Base-by-base conservation (phyloP, 345 rosid genomes). In the Lenwebbia sp. region DNA sequence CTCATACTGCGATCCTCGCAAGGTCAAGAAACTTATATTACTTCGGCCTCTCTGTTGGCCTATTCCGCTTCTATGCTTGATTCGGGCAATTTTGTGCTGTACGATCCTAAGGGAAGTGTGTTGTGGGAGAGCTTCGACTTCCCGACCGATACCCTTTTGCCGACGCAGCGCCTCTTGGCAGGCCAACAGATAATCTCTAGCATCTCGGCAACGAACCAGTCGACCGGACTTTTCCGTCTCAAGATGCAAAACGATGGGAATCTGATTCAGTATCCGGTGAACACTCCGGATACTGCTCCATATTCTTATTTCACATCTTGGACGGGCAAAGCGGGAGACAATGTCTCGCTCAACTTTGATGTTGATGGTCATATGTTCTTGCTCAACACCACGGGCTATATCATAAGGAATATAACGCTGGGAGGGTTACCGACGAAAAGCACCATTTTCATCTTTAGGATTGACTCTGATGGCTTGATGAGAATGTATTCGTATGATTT, bases 61-160 rank as follows among this genome's bases (percentile, higher is more conserved):
- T 44, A 30, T 57, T 85, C 76, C 15, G 92, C 91, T 51, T 86
- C 89, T 5, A 76, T 90, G 90, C 84, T 88, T 7, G 89, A 90
- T 85, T 83, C 88, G 7, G 88, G 90, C 52, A 89, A 90, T 41
- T 88, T 90, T 28, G 84, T 85, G 14, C 83, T 89, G 51, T 83
- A 74, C n/a, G 51, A 58, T 82, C 37, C 53, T 3, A 56, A 26
- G 1, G 78, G 51, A 22, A n/a, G 12, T 17, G 54, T 78, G 6
- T 10, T 88, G 41, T 90, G 93, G 93, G 83, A 90, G 82, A 90
- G 90, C 44, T 89, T 90, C 40, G n/a, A 70, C 22, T 8, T 7
- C 74, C 92, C 91, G 40, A 91, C 90, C 0, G 89, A 91, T 30
- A 90, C 90, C 49, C 57, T 91, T 47, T 78, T 90, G 82, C 85